Evolutionary conservation across 768 basidiomycete genomes (phyloP).

Genomic region (Lanmaoa pseudosensibilis): DNA sequence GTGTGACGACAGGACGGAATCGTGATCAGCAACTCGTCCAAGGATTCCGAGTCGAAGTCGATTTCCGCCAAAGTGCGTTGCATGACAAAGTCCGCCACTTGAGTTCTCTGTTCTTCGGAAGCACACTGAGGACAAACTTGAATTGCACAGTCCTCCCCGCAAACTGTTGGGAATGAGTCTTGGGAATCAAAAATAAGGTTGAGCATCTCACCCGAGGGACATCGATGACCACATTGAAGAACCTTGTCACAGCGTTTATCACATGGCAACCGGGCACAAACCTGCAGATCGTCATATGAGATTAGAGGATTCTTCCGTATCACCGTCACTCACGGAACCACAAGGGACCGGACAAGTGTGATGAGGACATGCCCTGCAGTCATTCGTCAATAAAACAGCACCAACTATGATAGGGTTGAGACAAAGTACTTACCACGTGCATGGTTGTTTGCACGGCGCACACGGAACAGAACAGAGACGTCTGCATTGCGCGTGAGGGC

Average conservation of each 20-base stretch:
- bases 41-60: constrained; percentile 34
- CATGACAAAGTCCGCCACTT: constrained; percentile 62
- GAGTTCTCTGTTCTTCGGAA: constrained; percentile 34
- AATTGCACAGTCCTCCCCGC: constrained; percentile 59
- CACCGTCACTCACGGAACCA: constrained; percentile 53
- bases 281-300: constrained; percentile 34
- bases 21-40: constrained; percentile 59
- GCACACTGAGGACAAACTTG: constrained; percentile 59
- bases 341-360: constrained; percentile 59
- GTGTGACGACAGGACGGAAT: constrained; percentile 60
- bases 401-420: background rate
- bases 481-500: constrained; percentile 52
- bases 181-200: background rate
- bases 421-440: constrained; percentile 45
- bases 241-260: constrained; percentile 50
- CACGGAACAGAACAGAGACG: constrained; percentile 52
- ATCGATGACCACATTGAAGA: constrained; percentile 60
- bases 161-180: constrained; percentile 43
- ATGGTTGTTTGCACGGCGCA: constrained; percentile 61
- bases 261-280: constrained; percentile 66
- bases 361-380: constrained; percentile 54
- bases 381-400: constrained; percentile 1
- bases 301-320: background rate
- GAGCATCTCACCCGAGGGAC: constrained; percentile 56
- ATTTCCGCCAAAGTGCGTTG: constrained; percentile 51